phyloP scores from a whole-genome alignment of 805 yeast species.

The Suhomyces faveliae region DNA sequence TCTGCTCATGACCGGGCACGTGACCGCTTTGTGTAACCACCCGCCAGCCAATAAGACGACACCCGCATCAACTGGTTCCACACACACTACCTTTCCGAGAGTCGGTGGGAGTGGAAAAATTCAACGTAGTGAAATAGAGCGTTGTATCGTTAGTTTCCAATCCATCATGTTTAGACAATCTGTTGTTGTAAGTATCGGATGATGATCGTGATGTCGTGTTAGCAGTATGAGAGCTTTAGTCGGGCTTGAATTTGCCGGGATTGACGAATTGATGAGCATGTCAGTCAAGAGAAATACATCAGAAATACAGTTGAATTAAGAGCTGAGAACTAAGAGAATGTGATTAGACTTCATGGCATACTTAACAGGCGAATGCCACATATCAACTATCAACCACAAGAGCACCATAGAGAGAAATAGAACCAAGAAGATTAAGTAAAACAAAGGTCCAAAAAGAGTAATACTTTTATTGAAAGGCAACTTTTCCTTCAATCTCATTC shows the following conservation, averaged over 20 bases:
- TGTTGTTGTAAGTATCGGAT: constrained; percentile 33
- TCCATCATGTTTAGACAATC: constrained; percentile 39
- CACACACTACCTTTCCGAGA: constrained; percentile 9
- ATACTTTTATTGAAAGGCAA: too few relatives aligned
- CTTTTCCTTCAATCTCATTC: background rate
- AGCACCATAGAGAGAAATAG: too few relatives aligned
- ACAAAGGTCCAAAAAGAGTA: too few relatives aligned
- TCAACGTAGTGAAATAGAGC: constrained; percentile 1
- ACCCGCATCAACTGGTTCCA: constrained; percentile 1
- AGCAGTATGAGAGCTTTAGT: background rate
- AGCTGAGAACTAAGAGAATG: too few relatives aligned
- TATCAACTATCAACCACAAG: too few relatives aligned
- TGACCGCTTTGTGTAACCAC: constrained; percentile 4
- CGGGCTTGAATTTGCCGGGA: background rate
- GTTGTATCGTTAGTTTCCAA: background rate
- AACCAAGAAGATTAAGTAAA: too few relatives aligned
- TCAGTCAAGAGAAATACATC: too few relatives aligned
- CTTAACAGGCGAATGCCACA: too few relatives aligned
- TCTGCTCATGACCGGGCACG: background rate
- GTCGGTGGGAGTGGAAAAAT: constrained; percentile 7
- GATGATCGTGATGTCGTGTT: background rate
- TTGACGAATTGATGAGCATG: background rate
- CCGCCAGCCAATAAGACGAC: constrained; percentile 4
- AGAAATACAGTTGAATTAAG: background rate
- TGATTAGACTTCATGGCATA: too few relatives aligned